Evolutionary conservation across 2,329 filamentous ascomycete genomes (phyloP), one percentile per base, ranked within the genome.

Genomic region (Truncatella angustata): DNA sequence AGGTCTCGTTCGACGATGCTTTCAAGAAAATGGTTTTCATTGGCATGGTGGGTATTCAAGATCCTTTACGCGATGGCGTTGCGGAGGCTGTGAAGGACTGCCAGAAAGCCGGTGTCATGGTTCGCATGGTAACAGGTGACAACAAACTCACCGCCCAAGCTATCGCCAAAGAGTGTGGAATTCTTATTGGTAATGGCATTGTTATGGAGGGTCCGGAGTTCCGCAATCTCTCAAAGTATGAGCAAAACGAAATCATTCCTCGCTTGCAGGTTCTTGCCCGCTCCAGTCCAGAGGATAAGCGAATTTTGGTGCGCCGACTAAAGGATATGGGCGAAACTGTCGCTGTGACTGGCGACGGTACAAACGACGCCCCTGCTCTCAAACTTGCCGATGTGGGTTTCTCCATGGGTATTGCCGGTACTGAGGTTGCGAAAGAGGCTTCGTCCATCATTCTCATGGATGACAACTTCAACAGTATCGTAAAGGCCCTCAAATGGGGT

Each of bases 361-460:
- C 89, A 60, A 93, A 93, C 66, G 89, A 93, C 69, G 89, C 88
- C 4, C 88, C 88, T 23, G 89, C 89, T 46, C 77, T 93, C 45
- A 91, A 90, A 71, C 86, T 86, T 62, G 89, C 89, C 5, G 88
- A 93, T 63, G 86, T 93, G 45, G 89, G 89, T 23, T 92, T 93
- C 70, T 90, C 88, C 16, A 93, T 93, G 89, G 89, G 89, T 59
- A 90, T 92, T 49, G 81, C 88, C 12, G 89, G 89, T 55, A 92
- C 89, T 0, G 89, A 92, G 67, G 88, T 93, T 35, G 89, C 89
- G 42, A 92, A 92, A 70, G 88, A 93, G 69, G 89, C 89, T 1
- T 92, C 89, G 6, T 87, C 88, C 34, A 93, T 93, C 55, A 91
- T 93, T 60, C 76, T 93, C 12, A 91, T 92, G 88, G 89, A 92